A percentile compares a stretch with the other conserved stretches of the same genome.
These are phyloP conservation scores for Pleodorina starrii DNA, from an alignment of 139 green algal species.

Conservation along the genomic window DNA sequence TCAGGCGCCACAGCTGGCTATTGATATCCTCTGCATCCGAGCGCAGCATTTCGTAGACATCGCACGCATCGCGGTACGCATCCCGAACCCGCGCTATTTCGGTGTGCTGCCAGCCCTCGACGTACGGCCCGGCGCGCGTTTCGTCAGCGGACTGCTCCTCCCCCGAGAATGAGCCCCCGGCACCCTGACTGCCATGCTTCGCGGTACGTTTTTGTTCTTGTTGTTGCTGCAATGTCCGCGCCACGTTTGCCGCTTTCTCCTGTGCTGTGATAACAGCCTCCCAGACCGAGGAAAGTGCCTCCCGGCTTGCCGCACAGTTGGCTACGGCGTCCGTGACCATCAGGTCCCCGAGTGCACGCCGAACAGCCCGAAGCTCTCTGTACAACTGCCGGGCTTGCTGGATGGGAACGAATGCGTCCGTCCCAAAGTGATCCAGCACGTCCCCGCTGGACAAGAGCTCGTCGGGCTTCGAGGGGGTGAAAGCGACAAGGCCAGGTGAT, in stretches of 20 bases:
- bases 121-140: neutral
- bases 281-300: neutral
- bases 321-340: neutral
- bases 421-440: neutral
- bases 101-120: neutral
- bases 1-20: slow-evolving; percentile 26
- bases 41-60: slow-evolving; percentile 27
- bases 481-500: neutral
- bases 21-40: slow-evolving; percentile 31
- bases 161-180: neutral
- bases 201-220: neutral
- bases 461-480: neutral
- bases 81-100: neutral
- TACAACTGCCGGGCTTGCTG: neutral
- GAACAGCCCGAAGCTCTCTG: neutral
- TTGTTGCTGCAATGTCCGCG: neutral
- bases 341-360: neutral
- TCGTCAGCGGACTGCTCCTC: neutral
- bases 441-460: neutral
- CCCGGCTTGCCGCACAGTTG: neutral
- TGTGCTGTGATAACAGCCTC: neutral
- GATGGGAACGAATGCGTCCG: neutral
- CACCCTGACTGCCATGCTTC: neutral
- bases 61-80: slow-evolving; percentile 17
- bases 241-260: slow-evolving; percentile 12